Conservation (phyloP, 75 land plant species). For the Sequoia sempervirens region DNA sequence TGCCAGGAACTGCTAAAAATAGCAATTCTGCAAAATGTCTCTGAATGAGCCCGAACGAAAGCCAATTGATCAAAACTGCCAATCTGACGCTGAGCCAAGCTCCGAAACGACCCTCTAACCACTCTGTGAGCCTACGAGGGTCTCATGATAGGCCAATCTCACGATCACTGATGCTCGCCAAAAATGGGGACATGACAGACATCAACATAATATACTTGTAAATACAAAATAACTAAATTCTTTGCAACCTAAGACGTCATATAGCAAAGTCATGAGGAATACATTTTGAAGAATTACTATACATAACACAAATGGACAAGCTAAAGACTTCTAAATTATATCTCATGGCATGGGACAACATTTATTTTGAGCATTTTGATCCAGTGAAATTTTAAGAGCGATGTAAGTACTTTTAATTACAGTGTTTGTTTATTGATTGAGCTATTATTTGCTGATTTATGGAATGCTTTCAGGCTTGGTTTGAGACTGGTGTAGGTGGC, state of each 20-base stretch:
- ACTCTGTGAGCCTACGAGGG: no score
- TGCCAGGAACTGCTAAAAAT: no score
- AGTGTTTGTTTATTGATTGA: neutral
- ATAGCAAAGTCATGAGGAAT: neutral
- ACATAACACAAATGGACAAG: neutral
- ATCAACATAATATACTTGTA: neutral
- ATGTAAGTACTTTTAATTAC: neutral
- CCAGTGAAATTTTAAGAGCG: neutral
- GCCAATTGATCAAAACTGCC: no score
- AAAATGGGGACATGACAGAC: no score
- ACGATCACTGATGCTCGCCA: no score
- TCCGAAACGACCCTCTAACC: no score
- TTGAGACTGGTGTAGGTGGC: constrained; percentile 63
- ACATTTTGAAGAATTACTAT: neutral
- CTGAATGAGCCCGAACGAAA: no score
- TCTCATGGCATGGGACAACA: neutral
- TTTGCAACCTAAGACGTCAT: neutral
- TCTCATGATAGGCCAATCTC: no score
- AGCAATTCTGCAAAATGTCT: no score
- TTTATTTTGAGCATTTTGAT: neutral
- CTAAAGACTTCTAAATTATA: neutral
- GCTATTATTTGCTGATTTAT: neutral
- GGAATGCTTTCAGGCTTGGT: constrained; percentile 71
- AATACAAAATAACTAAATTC: neutral
- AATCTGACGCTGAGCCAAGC: no score